These are phyloP conservation scores for Lachnellula hyalina DNA, from an alignment of 2,329 filamentous ascomycete genomes.

Conservation along the genomic window DNA sequence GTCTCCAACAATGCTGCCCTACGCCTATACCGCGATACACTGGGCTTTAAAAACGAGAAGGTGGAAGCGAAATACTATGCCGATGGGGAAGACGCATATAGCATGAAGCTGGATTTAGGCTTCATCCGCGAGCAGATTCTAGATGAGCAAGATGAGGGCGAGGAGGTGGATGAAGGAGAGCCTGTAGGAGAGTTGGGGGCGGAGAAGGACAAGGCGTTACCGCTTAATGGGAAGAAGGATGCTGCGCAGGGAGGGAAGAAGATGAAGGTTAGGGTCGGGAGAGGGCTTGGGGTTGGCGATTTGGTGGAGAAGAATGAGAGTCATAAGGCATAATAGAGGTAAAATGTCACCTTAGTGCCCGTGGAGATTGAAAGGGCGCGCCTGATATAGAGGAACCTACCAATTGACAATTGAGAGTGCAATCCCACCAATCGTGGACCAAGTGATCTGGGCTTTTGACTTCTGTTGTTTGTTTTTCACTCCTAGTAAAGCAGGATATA, in stretches of 20 bases:
- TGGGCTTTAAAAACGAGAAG: constrained; percentile 84
- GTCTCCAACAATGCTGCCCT: constrained; percentile 89
- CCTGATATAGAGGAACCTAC: neutral
- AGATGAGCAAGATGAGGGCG: constrained; percentile 40
- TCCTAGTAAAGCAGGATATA: too few species aligned
- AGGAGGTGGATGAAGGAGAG: constrained; percentile 60
- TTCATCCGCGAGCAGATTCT: constrained; percentile 49
- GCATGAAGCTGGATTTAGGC: constrained; percentile 81
- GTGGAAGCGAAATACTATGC: constrained; percentile 90
- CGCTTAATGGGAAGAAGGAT: constrained; percentile 50
- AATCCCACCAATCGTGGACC: too few species aligned
- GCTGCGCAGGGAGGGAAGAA: constrained; percentile 48
- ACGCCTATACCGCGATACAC: constrained; percentile 85
- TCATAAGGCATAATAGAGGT: constrained; percentile 34
- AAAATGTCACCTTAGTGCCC: neutral
- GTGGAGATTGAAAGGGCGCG: constrained; percentile 2
- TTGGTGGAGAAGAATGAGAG: constrained; percentile 68
- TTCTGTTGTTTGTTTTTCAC: too few species aligned
- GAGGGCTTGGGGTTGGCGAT: constrained; percentile 71
- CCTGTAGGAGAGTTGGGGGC: constrained; percentile 61
- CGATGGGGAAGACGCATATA: constrained; percentile 92
- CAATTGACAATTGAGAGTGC: neutral
- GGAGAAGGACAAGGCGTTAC: constrained; percentile 31
- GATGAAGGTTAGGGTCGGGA: constrained; percentile 80
- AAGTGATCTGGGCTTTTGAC: too few species aligned